phyloP scores from a whole-genome alignment of 305 asterid species.

The Petunia hybrid region DNA sequence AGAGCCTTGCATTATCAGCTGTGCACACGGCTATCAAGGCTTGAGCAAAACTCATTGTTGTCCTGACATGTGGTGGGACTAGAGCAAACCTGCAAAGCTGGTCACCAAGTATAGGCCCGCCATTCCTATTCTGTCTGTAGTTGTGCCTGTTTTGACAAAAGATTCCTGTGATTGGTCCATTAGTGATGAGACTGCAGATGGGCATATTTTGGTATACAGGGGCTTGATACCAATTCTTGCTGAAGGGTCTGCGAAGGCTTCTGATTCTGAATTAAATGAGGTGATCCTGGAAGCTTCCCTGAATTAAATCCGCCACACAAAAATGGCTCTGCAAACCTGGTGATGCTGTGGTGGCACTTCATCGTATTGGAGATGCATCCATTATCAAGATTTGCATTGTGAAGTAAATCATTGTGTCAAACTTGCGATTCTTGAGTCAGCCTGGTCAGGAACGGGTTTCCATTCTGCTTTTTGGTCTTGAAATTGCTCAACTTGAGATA shows the following conservation, averaged over 20 bases:
- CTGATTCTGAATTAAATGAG: slow-evolving; percentile 77
- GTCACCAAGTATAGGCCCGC: slow-evolving; percentile 68
- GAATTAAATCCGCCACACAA: slow-evolving; percentile 55
- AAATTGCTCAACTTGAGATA: no score
- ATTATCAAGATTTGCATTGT: slow-evolving; percentile 81
- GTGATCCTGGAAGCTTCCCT: slow-evolving; percentile 67
- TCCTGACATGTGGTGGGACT: slow-evolving; percentile 66
- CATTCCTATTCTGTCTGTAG: slow-evolving; percentile 63
- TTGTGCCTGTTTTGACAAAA: slow-evolving; percentile 62
- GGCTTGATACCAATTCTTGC: slow-evolving; percentile 67
- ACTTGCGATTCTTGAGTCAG: background rate
- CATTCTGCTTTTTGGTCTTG: background rate
- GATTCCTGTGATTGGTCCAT: slow-evolving; percentile 77
- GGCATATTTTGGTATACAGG: slow-evolving; percentile 66
- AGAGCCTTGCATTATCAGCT: slow-evolving; percentile 65
- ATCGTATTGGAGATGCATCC: slow-evolving; percentile 75
- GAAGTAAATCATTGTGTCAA: slow-evolving; percentile 40
- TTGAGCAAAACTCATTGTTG: slow-evolving; percentile 58
- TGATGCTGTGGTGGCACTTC: slow-evolving; percentile 81
- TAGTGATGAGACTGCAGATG: slow-evolving; percentile 66
- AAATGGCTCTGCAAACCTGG: slow-evolving; percentile 69
- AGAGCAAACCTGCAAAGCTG: slow-evolving; percentile 49
- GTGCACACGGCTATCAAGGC: slow-evolving; percentile 64
- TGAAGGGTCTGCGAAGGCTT: slow-evolving; percentile 73
- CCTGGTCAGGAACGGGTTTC: background rate